Conservation (phyloP, 2,329 filamentous ascomycete species). For the Ophiostoma novo-ulmi region DNA sequence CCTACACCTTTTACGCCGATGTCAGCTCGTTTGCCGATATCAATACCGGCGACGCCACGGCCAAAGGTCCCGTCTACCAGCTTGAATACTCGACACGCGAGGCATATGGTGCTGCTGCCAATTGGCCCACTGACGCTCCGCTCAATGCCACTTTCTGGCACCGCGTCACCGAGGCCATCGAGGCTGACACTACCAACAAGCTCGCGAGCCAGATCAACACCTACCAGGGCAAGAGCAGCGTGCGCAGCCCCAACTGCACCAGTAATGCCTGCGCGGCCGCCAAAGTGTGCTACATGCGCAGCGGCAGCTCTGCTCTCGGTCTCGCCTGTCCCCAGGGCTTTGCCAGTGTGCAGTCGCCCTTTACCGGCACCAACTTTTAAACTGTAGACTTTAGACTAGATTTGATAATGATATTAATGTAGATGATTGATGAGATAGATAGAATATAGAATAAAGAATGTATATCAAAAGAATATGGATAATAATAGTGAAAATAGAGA, state of each 20-base stretch:
- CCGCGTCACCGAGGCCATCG: slow-evolving; percentile 38
- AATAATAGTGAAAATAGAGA: neutral
- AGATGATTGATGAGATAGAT: neutral
- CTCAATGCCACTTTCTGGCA: slow-evolving; percentile 47
- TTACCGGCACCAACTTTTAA: slow-evolving; percentile 36
- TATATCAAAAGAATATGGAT: neutral
- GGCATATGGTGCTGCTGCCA: slow-evolving; percentile 45
- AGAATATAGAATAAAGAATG: neutral
- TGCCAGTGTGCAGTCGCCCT: slow-evolving; percentile 37
- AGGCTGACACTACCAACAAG: slow-evolving; percentile 32
- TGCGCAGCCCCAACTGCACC: slow-evolving; percentile 33
- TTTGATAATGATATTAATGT: neutral
- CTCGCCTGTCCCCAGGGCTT: slow-evolving; percentile 49
- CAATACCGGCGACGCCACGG: slow-evolving; percentile 34
- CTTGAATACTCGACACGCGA: slow-evolving; percentile 54
- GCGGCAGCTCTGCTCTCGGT: slow-evolving; percentile 49
- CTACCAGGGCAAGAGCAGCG: slow-evolving; percentile 37
- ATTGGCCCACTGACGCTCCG: slow-evolving; percentile 40
- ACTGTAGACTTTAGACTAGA: neutral
- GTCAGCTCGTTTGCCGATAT: slow-evolving; percentile 42
- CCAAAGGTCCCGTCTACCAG: slow-evolving; percentile 43
- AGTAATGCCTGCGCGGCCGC: slow-evolving; percentile 45
- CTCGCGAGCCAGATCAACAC: slow-evolving; percentile 43
- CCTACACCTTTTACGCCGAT: slow-evolving; percentile 51
- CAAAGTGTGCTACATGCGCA: slow-evolving; percentile 56